These are phyloP conservation scores for Pichia heedii DNA, from an alignment of 805 yeast species.

Conservation along the genomic window DNA sequence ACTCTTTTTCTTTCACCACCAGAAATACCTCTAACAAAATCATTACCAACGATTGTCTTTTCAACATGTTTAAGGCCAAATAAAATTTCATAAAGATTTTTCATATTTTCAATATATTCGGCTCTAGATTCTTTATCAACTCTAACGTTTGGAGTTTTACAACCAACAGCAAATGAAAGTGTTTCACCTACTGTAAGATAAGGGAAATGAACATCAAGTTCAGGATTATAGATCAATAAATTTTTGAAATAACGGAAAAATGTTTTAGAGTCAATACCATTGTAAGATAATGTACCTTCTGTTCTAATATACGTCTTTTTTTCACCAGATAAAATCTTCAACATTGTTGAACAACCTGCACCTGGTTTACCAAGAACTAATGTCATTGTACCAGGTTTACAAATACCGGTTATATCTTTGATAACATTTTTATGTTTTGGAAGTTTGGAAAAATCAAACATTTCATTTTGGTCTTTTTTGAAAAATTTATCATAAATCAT, in stretches of 20 bases:
- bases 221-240: slow-evolving; percentile 45
- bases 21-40: slow-evolving; percentile 59
- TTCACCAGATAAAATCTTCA: slow-evolving; percentile 39
- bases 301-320: slow-evolving; percentile 29
- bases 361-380: slow-evolving; percentile 52
- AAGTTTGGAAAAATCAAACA: slow-evolving; percentile 16
- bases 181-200: slow-evolving; percentile 46
- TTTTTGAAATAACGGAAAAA: slow-evolving; percentile 38
- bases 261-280: slow-evolving; percentile 37
- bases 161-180: slow-evolving; percentile 42
- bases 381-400: slow-evolving; percentile 44
- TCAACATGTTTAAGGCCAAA: slow-evolving; percentile 53
- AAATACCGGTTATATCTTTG: slow-evolving; percentile 15
- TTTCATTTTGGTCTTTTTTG: slow-evolving; percentile 15
- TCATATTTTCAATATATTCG: slow-evolving; percentile 33
- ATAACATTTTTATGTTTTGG: slow-evolving; percentile 17
- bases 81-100: slow-evolving; percentile 42
- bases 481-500: slow-evolving; percentile 6
- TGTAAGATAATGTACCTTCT: slow-evolving; percentile 36
- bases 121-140: slow-evolving; percentile 33
- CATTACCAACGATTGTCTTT: slow-evolving; percentile 58
- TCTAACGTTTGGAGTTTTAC: slow-evolving; percentile 44
- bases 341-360: slow-evolving; percentile 53
- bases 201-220: slow-evolving; percentile 49
- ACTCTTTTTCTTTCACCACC: slow-evolving; percentile 72